A percentile compares a stretch with the other conserved stretches of the same genome.
Conservation (phyloP, 495 filamentous ascomycete genomes). For the Lentithecium fluviatile region DNA sequence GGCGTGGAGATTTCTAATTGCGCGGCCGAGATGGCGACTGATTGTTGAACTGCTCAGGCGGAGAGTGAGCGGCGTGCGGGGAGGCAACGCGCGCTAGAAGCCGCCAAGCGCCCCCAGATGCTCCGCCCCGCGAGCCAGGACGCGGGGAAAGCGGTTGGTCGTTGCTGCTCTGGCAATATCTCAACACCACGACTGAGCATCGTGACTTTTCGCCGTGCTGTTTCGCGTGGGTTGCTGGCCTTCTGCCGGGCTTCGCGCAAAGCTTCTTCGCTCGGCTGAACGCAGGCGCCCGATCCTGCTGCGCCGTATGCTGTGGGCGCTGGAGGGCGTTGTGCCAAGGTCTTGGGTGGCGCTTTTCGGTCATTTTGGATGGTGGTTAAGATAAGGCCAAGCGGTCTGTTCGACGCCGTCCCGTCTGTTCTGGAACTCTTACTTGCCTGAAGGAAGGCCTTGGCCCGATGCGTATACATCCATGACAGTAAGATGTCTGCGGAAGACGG, state of each 20-base stretch:
- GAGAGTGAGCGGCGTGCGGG: not conserved
- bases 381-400: constrained; percentile 21
- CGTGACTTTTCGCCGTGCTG: constrained; percentile 1
- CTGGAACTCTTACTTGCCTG: constrained; percentile 29
- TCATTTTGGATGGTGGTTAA: constrained; percentile 16
- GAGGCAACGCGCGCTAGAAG: not conserved
- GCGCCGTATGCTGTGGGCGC: constrained; percentile 11
- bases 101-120: constrained; percentile 9
- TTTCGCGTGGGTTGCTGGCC: not conserved
- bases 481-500: not conserved
- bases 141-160: constrained; percentile 7
- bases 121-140: constrained; percentile 22
- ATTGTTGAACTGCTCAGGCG: too few relatives aligned
- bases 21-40: not conserved
- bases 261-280: constrained; percentile 20
- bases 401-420: constrained; percentile 27
- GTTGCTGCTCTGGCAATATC: not conserved
- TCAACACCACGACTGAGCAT: constrained; percentile 10
- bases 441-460: constrained; percentile 28
- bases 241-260: not conserved
- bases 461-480: not conserved
- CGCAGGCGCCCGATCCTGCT: constrained; percentile 17
- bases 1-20: not conserved
- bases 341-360: constrained; percentile 34
- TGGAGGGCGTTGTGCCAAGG: constrained; percentile 26